phyloP scores from a whole-genome alignment of 1,284 basidiomycete species.

The Melampsora americana region DNA sequence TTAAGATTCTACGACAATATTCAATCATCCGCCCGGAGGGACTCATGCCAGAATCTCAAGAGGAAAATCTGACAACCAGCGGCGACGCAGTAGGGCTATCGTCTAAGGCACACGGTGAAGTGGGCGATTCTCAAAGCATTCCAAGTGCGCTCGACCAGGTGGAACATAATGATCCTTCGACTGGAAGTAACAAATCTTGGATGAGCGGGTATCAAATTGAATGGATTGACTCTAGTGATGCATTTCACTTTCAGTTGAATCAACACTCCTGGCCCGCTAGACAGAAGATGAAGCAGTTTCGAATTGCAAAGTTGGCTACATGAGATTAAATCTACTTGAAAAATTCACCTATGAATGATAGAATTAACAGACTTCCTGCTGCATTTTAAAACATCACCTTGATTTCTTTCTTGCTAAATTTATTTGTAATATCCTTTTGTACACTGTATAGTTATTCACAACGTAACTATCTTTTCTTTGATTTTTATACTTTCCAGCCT shows the following conservation, averaged over 20 bases:
- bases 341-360: not conserved
- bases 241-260: constrained; percentile 70
- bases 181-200: too few species aligned
- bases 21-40: constrained; percentile 25
- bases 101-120: constrained; percentile 7
- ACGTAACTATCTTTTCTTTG: too few species aligned
- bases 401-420: too few species aligned
- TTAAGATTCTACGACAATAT: constrained; percentile 32
- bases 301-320: constrained; percentile 58
- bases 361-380: not conserved
- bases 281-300: constrained; percentile 60
- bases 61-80: not conserved
- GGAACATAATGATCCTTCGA: too few species aligned
- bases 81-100: constrained; percentile 44
- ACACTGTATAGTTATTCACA: too few species aligned
- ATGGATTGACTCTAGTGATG: constrained; percentile 56
- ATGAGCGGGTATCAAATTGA: not conserved
- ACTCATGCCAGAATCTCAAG: not conserved
- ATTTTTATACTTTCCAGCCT: too few species aligned
- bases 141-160: constrained; percentile 48
- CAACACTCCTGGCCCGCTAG: constrained; percentile 66
- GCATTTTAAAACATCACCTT: not conserved
- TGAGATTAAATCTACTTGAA: constrained; percentile 26
- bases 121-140: constrained; percentile 44
- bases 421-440: too few species aligned